Conservation (phyloP, 2,329 filamentous ascomycete species). For the Orbilia brochopaga region DNA sequence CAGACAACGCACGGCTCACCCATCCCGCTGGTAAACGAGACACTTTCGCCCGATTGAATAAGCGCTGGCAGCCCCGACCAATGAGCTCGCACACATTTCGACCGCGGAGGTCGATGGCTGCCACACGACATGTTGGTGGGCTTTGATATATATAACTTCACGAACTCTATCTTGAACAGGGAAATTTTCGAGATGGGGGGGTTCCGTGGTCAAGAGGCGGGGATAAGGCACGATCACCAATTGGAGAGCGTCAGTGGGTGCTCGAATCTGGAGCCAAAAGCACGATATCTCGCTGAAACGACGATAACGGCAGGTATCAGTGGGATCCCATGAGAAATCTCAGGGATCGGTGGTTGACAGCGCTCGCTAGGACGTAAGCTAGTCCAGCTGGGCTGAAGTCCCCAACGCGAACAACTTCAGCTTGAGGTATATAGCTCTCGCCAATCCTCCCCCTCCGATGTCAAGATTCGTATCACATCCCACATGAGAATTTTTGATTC, state of each 20-base stretch:
- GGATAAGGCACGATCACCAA: not conserved
- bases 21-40: conserved; percentile 46
- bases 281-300: conserved; percentile 18
- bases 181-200: not conserved
- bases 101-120: not conserved
- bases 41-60: conserved; percentile 29
- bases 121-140: not conserved
- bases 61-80: conserved; percentile 16
- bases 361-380: not conserved
- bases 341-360: conserved; percentile 30
- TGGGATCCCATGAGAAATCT: conserved; percentile 4
- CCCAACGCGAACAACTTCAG: conserved; percentile 10
- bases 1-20: conserved; percentile 43
- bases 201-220: not conserved
- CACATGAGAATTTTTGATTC: conserved; percentile 8
- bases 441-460: conserved; percentile 12
- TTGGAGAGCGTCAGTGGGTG: not conserved
- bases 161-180: conserved; percentile 5
- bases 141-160: conserved; percentile 5
- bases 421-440: conserved; percentile 42
- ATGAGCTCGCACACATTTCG: not conserved
- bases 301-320: conserved; percentile 38
- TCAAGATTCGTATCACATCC: conserved; percentile 13
- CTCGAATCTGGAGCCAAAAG: not conserved
- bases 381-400: conserved; percentile 19